These are phyloP conservation scores for Candida tropicalis DNA, from an alignment of 1,139 yeast species.

Conservation along the genomic window DNA sequence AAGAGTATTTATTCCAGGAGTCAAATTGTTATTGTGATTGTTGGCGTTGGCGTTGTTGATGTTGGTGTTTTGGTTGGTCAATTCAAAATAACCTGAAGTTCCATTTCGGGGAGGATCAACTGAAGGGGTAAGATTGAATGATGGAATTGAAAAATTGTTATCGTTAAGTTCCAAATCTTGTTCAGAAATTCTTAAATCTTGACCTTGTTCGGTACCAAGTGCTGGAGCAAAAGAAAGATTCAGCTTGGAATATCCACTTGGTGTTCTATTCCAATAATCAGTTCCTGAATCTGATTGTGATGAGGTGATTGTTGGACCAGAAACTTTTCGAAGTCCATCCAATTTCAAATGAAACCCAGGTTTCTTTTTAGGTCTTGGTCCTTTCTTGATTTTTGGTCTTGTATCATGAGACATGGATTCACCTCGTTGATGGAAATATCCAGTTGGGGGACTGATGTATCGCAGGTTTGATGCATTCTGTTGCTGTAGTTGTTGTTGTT, in stretches of 20 bases:
- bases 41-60: slow-evolving; percentile 3
- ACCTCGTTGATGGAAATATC: not conserved
- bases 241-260: slow-evolving; percentile 9
- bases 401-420: slow-evolving; percentile 8
- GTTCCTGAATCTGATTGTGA: slow-evolving; percentile 21
- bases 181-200: slow-evolving; percentile 12
- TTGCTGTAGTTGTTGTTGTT: slow-evolving; percentile 6
- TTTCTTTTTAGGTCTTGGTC: slow-evolving; percentile 18
- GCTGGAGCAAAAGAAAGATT: slow-evolving; percentile 12
- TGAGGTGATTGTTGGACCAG: slow-evolving; percentile 13
- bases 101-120: slow-evolving; percentile 45
- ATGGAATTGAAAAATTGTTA: slow-evolving; percentile 12
- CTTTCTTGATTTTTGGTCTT: slow-evolving; percentile 16
- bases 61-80: slow-evolving; percentile 10
- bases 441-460: not conserved
- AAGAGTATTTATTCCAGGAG: slow-evolving; percentile 3
- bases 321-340: slow-evolving; percentile 14
- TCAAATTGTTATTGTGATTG: not conserved
- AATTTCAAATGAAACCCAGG: slow-evolving; percentile 19
- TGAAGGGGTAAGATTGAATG: slow-evolving; percentile 35
- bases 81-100: slow-evolving; percentile 37
- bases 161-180: slow-evolving; percentile 12
- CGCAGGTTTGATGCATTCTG: not conserved
- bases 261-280: slow-evolving; percentile 20
- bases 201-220: slow-evolving; percentile 1